Conservation (phyloP, 345 rosid species). For the Stellera chamaejasme region DNA sequence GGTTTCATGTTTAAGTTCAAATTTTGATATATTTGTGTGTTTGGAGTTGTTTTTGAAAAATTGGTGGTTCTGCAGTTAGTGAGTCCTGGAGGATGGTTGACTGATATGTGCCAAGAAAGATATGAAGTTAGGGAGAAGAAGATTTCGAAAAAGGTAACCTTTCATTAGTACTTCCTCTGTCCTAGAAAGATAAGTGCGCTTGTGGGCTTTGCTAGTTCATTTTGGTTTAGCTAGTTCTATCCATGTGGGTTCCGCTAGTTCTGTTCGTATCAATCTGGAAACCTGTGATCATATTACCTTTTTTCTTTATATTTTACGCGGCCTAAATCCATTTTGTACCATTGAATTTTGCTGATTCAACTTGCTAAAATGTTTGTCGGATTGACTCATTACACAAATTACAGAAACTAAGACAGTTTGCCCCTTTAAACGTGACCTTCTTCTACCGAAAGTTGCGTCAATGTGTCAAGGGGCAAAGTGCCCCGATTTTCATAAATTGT, state of each 20-base stretch:
- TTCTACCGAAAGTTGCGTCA: no score
- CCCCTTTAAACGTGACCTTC: no score
- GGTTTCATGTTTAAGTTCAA: neutral
- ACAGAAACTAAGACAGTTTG: no score
- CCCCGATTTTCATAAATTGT: no score
- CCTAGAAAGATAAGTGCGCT: neutral
- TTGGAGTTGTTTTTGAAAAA: no score
- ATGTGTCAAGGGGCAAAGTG: no score
- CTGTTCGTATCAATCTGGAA: neutral
- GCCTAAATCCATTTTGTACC: neutral
- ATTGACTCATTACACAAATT: no score
- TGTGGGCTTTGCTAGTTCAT: neutral
- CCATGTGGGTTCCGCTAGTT: no score
- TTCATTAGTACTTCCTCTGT: neutral
- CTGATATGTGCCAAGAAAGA: slow-evolving; percentile 75
- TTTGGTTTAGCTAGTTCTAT: neutral
- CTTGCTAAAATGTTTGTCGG: no score
- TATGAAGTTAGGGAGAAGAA: slow-evolving; percentile 76
- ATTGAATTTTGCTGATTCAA: no score
- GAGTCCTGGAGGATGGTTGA: slow-evolving; percentile 77
- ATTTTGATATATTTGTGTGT: slow-evolving; percentile 2
- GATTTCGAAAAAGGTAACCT: slow-evolving; percentile 55
- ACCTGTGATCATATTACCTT: neutral
- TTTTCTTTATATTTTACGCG: neutral
- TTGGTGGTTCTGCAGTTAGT: slow-evolving; percentile 44